A percentile compares a stretch with the other conserved stretches of the same genome.
Evolutionary conservation across 2,329 filamentous ascomycete genomes (phyloP).

Genomic region (Beauveria pseudobassiana): DNA sequence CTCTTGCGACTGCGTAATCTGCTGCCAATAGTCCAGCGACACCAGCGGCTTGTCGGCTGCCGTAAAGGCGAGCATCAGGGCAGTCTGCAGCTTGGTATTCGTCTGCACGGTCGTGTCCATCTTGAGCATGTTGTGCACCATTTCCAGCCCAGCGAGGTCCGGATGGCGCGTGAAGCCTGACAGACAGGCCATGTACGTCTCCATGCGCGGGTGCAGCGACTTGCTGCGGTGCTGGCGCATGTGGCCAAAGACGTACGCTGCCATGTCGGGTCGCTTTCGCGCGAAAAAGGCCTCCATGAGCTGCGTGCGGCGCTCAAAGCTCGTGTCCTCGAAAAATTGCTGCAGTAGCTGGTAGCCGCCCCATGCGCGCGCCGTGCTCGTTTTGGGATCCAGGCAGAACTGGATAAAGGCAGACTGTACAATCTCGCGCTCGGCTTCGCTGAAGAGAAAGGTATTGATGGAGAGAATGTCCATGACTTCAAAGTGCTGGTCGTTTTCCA

Average conservation of each 20-base stretch:
- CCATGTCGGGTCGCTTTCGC: conserved; percentile 74
- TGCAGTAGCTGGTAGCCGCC: conserved; percentile 58
- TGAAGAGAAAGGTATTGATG: conserved; percentile 62
- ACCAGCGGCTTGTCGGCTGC: conserved; percentile 57
- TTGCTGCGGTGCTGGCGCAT: conserved; percentile 73
- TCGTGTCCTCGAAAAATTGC: conserved; percentile 58
- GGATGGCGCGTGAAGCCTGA: conserved; percentile 59
- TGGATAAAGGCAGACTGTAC: conserved; percentile 59
- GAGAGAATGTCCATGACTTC: conserved; percentile 80
- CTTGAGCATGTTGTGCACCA: conserved; percentile 89
- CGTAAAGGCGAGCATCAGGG: conserved; percentile 79
- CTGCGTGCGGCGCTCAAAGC: conserved; percentile 55
- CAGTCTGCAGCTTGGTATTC: conserved; percentile 70
- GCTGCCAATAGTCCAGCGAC: conserved; percentile 73
- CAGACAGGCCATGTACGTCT: conserved; percentile 73
- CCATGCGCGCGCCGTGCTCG: conserved; percentile 58
- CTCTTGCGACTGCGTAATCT: conserved; percentile 76
- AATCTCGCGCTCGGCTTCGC: conserved; percentile 57
- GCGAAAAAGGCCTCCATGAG: conserved; percentile 80
- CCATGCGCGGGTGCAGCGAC: conserved; percentile 56
- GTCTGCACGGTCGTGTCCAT: conserved; percentile 76
- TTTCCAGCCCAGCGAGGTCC: conserved; percentile 55
- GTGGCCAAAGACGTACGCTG: conserved; percentile 77
- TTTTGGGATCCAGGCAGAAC: conserved; percentile 58
- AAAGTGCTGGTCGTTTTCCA: conserved; percentile 67